Conservation (phyloP, 331 rosid genomes). For the Arachis monticola region DNA sequence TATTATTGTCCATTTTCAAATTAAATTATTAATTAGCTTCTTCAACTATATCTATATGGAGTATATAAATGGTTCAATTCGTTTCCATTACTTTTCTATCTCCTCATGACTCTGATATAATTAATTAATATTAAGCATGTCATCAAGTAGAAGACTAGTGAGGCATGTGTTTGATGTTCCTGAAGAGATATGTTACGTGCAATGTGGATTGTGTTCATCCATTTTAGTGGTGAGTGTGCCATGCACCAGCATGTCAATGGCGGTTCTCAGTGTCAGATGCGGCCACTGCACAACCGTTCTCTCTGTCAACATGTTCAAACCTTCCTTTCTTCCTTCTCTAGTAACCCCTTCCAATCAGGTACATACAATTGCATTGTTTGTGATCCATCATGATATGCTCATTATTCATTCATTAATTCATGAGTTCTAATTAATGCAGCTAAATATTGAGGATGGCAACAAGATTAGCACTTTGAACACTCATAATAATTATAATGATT, state of each 20-base stretch:
- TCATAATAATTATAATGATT: slow-evolving; percentile 58
- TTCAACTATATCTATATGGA: slow-evolving; percentile 28
- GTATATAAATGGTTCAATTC: slow-evolving; percentile 50
- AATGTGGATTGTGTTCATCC: slow-evolving; percentile 87
- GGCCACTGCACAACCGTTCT: slow-evolving; percentile 91
- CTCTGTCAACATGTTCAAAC: slow-evolving; percentile 84
- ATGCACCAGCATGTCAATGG: slow-evolving; percentile 86
- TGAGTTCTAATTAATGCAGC: too few relatives aligned
- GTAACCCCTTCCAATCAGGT: too few relatives aligned
- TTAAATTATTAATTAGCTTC: background rate
- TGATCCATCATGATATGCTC: too few relatives aligned
- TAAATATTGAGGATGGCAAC: slow-evolving; percentile 50
- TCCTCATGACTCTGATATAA: too few relatives aligned
- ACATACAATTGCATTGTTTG: too few relatives aligned
- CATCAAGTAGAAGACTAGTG: slow-evolving; percentile 20
- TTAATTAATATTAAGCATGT: too few relatives aligned
- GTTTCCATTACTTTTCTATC: too few relatives aligned
- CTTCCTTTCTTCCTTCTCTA: slow-evolving; percentile 80
- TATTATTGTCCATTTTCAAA: slow-evolving; percentile 46
- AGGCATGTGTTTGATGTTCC: slow-evolving; percentile 71
- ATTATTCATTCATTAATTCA: too few relatives aligned
- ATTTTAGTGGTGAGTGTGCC: slow-evolving; percentile 91
- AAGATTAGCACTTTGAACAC: slow-evolving; percentile 41
- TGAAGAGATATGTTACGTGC: slow-evolving; percentile 84
- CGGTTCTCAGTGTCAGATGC: slow-evolving; percentile 80